Evolutionary conservation across 2,329 filamentous ascomycete genomes (phyloP).

Genomic region (Cladosporium sp.): DNA sequence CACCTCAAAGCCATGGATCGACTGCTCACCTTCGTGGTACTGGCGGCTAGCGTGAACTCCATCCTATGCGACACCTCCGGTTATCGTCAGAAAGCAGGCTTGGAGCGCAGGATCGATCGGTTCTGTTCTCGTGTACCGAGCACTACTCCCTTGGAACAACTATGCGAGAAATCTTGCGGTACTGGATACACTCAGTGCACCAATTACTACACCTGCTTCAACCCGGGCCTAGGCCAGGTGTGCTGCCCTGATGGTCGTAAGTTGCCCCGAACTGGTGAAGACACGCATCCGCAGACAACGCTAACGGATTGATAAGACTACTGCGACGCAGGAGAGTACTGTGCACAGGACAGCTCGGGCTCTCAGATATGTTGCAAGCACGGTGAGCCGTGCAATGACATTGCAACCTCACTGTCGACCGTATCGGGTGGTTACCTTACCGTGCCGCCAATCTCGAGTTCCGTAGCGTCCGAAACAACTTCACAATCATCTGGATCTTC

Average conservation of each 20-base stretch:
- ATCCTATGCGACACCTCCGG: background rate
- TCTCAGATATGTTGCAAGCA: background rate
- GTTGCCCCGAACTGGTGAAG: background rate
- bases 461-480: background rate
- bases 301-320: background rate
- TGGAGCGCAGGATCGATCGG: background rate
- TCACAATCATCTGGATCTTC: background rate
- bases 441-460: background rate
- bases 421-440: background rate
- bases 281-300: background rate
- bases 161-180: background rate
- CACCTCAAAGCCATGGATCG: background rate
- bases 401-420: background rate
- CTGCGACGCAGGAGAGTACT: background rate
- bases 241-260: background rate
- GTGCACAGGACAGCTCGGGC: background rate
- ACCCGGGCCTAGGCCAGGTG: background rate
- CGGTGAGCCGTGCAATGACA: background rate
- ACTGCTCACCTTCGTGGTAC: background rate
- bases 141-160: background rate
- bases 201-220: background rate
- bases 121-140: background rate
- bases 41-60: background rate
- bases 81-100: background rate
- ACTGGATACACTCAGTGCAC: background rate